Conservation (phyloP, 1,284 basidiomycete genomes). For the Fomitopsis schrenkii region DNA sequence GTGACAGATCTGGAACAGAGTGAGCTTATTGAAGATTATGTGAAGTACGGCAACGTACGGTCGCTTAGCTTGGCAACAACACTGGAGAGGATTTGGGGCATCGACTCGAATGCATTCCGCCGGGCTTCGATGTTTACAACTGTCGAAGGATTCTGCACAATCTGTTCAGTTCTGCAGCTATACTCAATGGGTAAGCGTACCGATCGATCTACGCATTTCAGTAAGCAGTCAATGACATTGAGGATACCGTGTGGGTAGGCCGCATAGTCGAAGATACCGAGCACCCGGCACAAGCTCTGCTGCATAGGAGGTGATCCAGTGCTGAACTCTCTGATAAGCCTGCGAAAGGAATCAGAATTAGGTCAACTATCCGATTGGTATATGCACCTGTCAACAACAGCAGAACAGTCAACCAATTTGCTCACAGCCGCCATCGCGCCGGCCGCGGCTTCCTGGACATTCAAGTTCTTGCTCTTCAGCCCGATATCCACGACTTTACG, state of each 20-base stretch:
- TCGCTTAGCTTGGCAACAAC: constrained; percentile 39
- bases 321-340: constrained; percentile 66
- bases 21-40: background rate
- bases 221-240: constrained; percentile 52
- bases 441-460: constrained; percentile 76
- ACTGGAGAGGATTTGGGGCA: constrained; percentile 53
- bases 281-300: constrained; percentile 73
- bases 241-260: constrained; percentile 48
- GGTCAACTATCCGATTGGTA: constrained; percentile 2
- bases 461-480: constrained; percentile 60
- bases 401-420: constrained; percentile 57
- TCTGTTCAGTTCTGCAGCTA: constrained; percentile 12
- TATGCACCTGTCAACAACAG: constrained; percentile 62
- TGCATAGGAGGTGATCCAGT: constrained; percentile 54
- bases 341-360: constrained; percentile 26
- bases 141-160: constrained; percentile 37
- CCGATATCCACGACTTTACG: constrained; percentile 66
- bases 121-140: constrained; percentile 61
- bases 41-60: constrained; percentile 34
- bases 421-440: constrained; percentile 65
- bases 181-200: constrained; percentile 34
- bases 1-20: constrained; percentile 41
- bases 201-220: constrained; percentile 51
- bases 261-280: constrained; percentile 72
- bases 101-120: constrained; percentile 66